These are phyloP conservation scores for Micractinium conductrix DNA, from an alignment of 139 green algal genomes.

Conservation along the genomic window DNA sequence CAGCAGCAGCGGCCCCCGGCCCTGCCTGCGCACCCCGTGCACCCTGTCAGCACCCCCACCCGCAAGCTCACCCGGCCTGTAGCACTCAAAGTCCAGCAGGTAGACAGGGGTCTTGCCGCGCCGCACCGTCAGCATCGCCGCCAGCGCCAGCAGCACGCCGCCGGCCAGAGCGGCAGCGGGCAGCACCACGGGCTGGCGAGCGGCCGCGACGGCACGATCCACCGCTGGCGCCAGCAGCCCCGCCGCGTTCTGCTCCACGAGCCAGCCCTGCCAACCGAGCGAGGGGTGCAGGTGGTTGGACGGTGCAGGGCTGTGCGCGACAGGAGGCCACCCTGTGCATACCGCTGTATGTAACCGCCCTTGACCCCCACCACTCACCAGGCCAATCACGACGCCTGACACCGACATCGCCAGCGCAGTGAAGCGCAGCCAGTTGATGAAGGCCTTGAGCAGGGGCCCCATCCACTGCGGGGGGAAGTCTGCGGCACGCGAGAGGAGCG, in stretches of 20 bases:
- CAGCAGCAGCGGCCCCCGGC: neutral
- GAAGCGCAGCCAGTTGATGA: neutral
- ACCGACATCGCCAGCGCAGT: neutral
- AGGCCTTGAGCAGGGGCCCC: neutral
- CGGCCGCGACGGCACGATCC: neutral
- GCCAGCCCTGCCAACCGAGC: no score
- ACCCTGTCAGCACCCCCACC: neutral
- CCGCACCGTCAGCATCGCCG: neutral
- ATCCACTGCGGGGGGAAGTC: conserved; percentile 21
- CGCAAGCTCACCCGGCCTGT: conserved; percentile 41
- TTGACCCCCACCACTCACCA: neutral
- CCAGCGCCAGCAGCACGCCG: neutral
- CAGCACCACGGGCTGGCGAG: neutral
- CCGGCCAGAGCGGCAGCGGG: neutral
- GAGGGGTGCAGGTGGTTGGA: neutral
- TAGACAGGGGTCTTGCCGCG: conserved; percentile 50
- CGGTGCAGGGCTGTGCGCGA: neutral
- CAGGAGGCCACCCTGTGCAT: neutral
- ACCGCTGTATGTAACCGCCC: neutral
- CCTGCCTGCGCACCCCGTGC: neutral
- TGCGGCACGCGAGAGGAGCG: neutral
- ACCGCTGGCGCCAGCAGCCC: conserved; percentile 1
- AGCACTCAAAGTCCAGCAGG: conserved; percentile 85
- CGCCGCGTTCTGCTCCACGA: no score
- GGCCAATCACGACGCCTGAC: neutral